A percentile compares a stretch with the other conserved stretches of the same genome.
These are phyloP conservation scores for Geotrichum carabidarum DNA, from an alignment of 1,139 yeast species.

Conservation along the genomic window DNA sequence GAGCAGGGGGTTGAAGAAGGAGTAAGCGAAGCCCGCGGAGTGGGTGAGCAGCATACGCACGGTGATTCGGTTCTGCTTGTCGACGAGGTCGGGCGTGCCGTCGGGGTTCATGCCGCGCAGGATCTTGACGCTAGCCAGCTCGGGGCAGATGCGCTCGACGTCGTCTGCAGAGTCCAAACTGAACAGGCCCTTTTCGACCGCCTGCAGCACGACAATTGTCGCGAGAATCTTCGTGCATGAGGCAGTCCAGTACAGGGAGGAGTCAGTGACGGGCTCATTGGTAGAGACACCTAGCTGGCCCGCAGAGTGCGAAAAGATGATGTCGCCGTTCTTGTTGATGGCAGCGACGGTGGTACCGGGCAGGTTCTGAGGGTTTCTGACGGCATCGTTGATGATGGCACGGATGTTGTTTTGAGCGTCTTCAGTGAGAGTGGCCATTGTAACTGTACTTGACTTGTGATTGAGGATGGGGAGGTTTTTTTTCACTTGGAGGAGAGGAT, in stretches of 20 bases:
- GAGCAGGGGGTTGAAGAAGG: constrained; percentile 33
- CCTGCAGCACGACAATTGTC: constrained; percentile 44
- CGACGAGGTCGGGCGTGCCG: constrained; percentile 40
- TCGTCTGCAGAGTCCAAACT: constrained; percentile 40
- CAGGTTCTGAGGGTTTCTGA: constrained; percentile 13
- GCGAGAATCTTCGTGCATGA: constrained; percentile 51
- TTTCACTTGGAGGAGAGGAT: background rate
- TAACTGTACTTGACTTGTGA: background rate
- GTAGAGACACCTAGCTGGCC: constrained; percentile 29
- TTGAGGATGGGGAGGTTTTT: background rate
- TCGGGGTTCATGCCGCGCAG: constrained; percentile 40
- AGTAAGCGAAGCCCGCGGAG: constrained; percentile 36
- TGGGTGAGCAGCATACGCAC: constrained; percentile 48
- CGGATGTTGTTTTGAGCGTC: constrained; percentile 6
- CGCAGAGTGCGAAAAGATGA: constrained; percentile 19
- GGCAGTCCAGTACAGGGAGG: constrained; percentile 40
- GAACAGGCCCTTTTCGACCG: constrained; percentile 45
- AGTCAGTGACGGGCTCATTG: constrained; percentile 28
- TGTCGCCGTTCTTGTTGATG: constrained; percentile 19
- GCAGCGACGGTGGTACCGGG: constrained; percentile 19
- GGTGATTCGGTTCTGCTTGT: constrained; percentile 42
- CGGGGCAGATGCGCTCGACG: constrained; percentile 40
- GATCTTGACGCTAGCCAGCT: constrained; percentile 42
- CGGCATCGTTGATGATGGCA: constrained; percentile 12
- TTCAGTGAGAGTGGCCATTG: constrained; percentile 19